Conservation (phyloP, 2,329 filamentous ascomycete genomes). For the Penicillium sp. region DNA sequence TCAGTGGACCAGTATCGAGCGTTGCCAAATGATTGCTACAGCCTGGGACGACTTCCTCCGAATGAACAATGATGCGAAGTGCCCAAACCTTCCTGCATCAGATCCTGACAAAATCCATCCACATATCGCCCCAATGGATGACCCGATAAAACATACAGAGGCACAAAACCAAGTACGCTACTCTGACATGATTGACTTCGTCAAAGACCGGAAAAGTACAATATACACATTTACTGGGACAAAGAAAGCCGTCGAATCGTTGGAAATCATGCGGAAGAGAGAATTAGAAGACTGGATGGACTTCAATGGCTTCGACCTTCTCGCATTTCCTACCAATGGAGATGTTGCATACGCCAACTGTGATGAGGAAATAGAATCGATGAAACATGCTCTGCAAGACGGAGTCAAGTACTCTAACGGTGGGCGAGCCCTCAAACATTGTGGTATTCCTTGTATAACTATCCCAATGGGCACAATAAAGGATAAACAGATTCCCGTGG, state of each 20-base stretch:
- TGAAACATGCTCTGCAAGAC: slow-evolving; percentile 47
- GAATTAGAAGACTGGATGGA: slow-evolving; percentile 53
- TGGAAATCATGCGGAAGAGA: slow-evolving; percentile 6
- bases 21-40: slow-evolving; percentile 9
- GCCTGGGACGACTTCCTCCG: slow-evolving; percentile 10
- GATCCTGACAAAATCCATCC: slow-evolving; percentile 8
- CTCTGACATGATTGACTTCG: slow-evolving; percentile 7
- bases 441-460: slow-evolving; percentile 32
- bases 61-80: slow-evolving; percentile 1
- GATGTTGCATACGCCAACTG: slow-evolving; percentile 55
- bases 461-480: slow-evolving; percentile 33
- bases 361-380: slow-evolving; percentile 38
- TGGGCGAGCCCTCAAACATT: slow-evolving; percentile 39
- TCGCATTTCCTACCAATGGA: slow-evolving; percentile 55
- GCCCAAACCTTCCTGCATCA: background rate
- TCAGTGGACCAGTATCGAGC: slow-evolving; percentile 5
- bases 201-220: background rate
- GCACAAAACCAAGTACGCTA: slow-evolving; percentile 9
- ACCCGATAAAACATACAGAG: slow-evolving; percentile 2
- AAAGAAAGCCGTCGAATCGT: background rate
- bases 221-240: background rate
- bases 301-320: slow-evolving; percentile 41
- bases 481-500: slow-evolving; percentile 29
- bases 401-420: slow-evolving; percentile 59
- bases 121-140: slow-evolving; percentile 6